Evolutionary conservation across 2,329 filamentous ascomycete species (phyloP).

Genomic region (Pleomassaria siparia): DNA sequence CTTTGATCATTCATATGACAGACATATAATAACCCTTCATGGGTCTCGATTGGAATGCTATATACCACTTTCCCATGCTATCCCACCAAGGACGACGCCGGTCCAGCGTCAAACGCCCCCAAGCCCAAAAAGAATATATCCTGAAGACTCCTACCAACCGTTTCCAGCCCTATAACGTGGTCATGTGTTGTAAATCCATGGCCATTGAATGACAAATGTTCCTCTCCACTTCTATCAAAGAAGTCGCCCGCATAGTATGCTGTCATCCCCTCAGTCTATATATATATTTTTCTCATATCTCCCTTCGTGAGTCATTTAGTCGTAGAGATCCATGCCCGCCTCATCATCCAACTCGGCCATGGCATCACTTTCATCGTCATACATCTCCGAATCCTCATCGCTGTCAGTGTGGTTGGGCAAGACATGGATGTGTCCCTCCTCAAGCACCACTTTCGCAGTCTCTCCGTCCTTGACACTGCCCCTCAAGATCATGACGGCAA

Average conservation of each 20-base stretch:
- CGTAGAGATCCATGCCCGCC: constrained; percentile 65
- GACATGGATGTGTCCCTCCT: constrained; percentile 78
- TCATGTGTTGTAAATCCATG: too few species aligned
- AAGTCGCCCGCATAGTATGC: neutral
- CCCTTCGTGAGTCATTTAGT: constrained; percentile 49
- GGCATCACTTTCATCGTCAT: constrained; percentile 70
- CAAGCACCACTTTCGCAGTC: constrained; percentile 73
- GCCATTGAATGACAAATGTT: too few species aligned
- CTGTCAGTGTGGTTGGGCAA: constrained; percentile 77
- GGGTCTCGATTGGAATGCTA: too few species aligned
- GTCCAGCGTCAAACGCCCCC: too few species aligned
- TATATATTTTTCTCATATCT: neutral
- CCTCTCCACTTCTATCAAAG: neutral
- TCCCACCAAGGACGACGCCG: too few species aligned
- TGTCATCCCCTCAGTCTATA: neutral
- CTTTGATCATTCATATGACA: too few species aligned
- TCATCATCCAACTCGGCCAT: constrained; percentile 64
- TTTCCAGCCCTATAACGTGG: too few species aligned
- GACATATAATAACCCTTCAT: too few species aligned
- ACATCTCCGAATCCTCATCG: constrained; percentile 71
- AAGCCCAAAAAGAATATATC: too few species aligned
- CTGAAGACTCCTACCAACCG: too few species aligned
- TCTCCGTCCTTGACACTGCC: constrained; percentile 86
- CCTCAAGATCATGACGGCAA: constrained; percentile 88
- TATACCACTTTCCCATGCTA: too few species aligned